Conservation (phyloP, 306 rosid species). For the Styphnolobium japonicum region DNA sequence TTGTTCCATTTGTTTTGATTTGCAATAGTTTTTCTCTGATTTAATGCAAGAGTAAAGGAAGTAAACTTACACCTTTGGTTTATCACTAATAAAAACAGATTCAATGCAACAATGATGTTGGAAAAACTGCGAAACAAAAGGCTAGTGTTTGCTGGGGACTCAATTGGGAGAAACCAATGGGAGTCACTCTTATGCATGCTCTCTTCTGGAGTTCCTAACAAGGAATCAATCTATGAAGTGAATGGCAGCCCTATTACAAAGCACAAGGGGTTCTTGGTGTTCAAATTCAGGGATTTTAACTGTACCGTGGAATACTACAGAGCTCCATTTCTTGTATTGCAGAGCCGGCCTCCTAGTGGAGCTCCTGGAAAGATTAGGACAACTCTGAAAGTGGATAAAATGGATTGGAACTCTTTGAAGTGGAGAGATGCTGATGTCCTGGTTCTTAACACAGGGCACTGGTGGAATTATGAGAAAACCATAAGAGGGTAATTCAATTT, state of each 20-base stretch:
- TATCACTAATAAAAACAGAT: constrained; percentile 42
- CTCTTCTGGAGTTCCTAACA: constrained; percentile 58
- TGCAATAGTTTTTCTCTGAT: constrained; percentile 16
- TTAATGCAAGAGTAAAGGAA: constrained; percentile 1
- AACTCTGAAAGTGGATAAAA: constrained; percentile 67
- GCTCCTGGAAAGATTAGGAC: constrained; percentile 46
- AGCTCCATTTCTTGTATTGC: constrained; percentile 80
- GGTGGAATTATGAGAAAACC: constrained; percentile 95
- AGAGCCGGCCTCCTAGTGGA: constrained; percentile 72
- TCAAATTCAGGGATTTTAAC: constrained; percentile 69
- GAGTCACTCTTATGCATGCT: constrained; percentile 89
- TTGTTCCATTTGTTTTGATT: not conserved
- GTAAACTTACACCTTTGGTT: not conserved
- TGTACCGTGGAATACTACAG: constrained; percentile 82
- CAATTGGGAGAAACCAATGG: constrained; percentile 95
- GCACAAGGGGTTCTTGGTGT: constrained; percentile 90
- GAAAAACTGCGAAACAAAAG: constrained; percentile 67
- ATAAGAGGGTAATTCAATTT: constrained; percentile 68
- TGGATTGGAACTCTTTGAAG: constrained; percentile 78
- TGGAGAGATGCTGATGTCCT: constrained; percentile 84
- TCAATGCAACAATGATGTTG: constrained; percentile 70
- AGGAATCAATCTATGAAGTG: constrained; percentile 80
- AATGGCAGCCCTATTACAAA: constrained; percentile 71
- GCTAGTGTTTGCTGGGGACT: constrained; percentile 79
- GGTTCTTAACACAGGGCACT: constrained; percentile 88